Evolutionary conservation across 176 grass and related monocot genomes (phyloP).

Genomic region (Juncus effusus): DNA sequence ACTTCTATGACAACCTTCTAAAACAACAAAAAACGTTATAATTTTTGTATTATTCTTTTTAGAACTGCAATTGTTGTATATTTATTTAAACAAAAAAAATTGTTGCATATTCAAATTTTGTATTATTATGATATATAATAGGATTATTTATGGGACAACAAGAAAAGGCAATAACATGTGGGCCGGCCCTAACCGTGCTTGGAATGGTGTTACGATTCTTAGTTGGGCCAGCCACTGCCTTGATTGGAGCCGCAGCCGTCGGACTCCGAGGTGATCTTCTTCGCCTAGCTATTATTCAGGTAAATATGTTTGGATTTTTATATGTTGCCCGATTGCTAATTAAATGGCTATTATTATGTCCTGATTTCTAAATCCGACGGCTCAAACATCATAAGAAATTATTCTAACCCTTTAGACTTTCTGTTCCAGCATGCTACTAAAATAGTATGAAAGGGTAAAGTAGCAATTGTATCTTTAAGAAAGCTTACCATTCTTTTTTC

Average conservation of each 20-base stretch:
- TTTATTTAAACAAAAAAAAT: neutral
- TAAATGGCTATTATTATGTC: too few species aligned
- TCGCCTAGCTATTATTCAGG: slow-evolving; percentile 67
- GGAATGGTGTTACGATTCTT: slow-evolving; percentile 70
- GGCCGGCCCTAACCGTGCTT: slow-evolving; percentile 33
- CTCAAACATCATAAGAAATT: neutral
- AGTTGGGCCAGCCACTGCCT: slow-evolving; percentile 45
- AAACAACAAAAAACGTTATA: too few species aligned
- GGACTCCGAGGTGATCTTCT: slow-evolving; percentile 63
- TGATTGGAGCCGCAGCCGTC: slow-evolving; percentile 37
- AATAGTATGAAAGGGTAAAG: too few species aligned
- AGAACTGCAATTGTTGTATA: too few species aligned
- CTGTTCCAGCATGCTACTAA: too few species aligned
- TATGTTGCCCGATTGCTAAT: too few species aligned
- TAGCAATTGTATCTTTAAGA: too few species aligned
- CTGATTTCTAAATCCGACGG: neutral
- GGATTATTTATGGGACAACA: slow-evolving; percentile 93
- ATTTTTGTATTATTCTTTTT: too few species aligned
- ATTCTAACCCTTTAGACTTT: too few species aligned
- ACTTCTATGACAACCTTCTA: too few species aligned
- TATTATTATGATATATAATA: slow-evolving; percentile 18
- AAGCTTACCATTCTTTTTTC: too few species aligned
- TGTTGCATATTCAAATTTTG: neutral
- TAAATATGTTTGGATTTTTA: slow-evolving; percentile 1
- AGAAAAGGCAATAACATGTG: slow-evolving; percentile 70